Percentiles rank a stretch among this genome's conserved stretches.
phyloP scores from a whole-genome alignment of 345 rosid genomes.

The Mallotus nudiflorus region DNA sequence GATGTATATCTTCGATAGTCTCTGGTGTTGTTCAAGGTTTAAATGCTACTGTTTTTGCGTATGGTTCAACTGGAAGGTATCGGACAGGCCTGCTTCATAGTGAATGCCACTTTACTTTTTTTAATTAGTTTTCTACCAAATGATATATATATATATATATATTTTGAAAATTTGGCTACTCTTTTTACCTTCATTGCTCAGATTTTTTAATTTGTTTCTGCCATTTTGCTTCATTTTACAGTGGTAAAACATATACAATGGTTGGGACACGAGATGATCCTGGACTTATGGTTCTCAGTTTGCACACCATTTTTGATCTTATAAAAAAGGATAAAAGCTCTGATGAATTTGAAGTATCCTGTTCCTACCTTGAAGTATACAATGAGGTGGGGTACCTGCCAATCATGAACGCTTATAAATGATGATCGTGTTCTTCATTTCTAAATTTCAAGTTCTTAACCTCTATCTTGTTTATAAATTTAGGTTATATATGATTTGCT shows the following conservation, averaged over 20 bases:
- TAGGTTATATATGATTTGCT: constrained; percentile 96
- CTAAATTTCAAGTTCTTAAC: constrained; percentile 7
- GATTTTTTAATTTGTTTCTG: too few species aligned
- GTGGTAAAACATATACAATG: constrained; percentile 97
- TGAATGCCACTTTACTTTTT: too few species aligned
- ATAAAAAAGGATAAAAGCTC: constrained; percentile 65
- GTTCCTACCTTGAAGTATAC: constrained; percentile 96
- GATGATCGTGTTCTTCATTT: neutral
- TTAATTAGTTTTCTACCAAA: too few species aligned
- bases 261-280: constrained; percentile 88
- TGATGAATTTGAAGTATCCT: constrained; percentile 76
- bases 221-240: constrained; percentile 29
- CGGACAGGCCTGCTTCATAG: neutral
- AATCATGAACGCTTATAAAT: neutral
- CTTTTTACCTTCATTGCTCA: too few species aligned
- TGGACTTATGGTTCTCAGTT: constrained; percentile 96
- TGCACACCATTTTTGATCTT: constrained; percentile 77
- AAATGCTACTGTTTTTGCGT: constrained; percentile 90
- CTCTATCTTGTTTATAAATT: constrained; percentile 18
- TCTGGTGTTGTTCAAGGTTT: constrained; percentile 91
- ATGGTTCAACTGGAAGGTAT: constrained; percentile 99
- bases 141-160: too few species aligned
- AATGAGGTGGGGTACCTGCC: constrained; percentile 62
- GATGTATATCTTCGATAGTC: constrained; percentile 63
- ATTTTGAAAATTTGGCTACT: too few species aligned